Base-by-base conservation (phyloP, 805 yeast genomes). In the Wickerhamiella allomyrinae region DNA sequence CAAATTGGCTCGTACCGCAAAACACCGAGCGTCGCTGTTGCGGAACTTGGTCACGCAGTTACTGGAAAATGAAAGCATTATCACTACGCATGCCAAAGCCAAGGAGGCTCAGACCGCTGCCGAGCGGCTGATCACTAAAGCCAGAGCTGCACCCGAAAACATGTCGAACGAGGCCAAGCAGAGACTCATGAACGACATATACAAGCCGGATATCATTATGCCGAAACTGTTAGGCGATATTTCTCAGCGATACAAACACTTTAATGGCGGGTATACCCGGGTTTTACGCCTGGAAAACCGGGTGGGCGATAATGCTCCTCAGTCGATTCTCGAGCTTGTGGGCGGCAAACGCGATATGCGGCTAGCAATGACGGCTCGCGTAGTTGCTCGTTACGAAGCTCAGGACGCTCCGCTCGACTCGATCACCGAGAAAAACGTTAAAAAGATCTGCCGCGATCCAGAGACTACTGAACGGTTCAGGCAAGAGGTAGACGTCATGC, bases 231-330 rank as follows among this genome's bases (percentile, higher is more conserved):
- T 79, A 46, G 70, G 68, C 14, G 84, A 73, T 34, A 66, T 87
- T 33, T 73, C 75, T 3, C 67, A 73, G 34, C 68, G 94, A 44
- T 87, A 81, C 56, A 54, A 65, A 3, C 54, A 61, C 20, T 73
- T 95, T 62, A 56, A 61, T 1, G 82, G 85, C 47, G 96, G 96
- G 1, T 89, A 79, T 64, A 85, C 96, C 2, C 74, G 97, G 51
- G 74, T 89, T 41, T 63, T 86, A 47, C 77, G 73, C 51, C 66
- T 91, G 46, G 97, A 91, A 60, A 85, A 87, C 14, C 70, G 97
- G 50, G 60, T 79, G 37, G 87, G 91, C 43, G 98, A 91, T 58
- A 80, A 77, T 47, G 94, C 96, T 0, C 87, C 87, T 24, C 91
- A 83, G 69, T 77, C 91, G 0, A 77, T 87, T 7, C 56, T 91